phyloP scores from a whole-genome alignment of 2,329 filamentous ascomycete genomes.

The Orbilia oligospora region DNA sequence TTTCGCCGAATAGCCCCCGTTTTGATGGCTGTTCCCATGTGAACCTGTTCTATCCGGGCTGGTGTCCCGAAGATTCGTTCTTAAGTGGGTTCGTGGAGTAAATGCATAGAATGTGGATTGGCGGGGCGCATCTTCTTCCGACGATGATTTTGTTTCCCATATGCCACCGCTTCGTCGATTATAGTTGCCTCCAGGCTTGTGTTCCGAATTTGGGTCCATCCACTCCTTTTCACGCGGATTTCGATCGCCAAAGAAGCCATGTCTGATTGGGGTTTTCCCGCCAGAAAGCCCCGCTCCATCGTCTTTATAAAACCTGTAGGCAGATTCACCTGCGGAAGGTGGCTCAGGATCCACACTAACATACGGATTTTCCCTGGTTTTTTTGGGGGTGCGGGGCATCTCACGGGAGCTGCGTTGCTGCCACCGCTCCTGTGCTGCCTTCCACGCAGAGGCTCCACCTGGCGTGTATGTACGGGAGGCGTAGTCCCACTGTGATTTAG shows the following conservation, averaged over 20 bases:
- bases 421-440: slow-evolving; percentile 48
- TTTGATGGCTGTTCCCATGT: slow-evolving; percentile 14
- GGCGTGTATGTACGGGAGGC: slow-evolving; percentile 38
- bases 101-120: slow-evolving; percentile 54
- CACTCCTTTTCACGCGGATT: slow-evolving; percentile 59
- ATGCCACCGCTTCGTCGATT: slow-evolving; percentile 30
- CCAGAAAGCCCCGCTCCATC: background rate
- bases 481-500: slow-evolving; percentile 55
- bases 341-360: slow-evolving; percentile 31
- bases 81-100: slow-evolving; percentile 48
- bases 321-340: slow-evolving; percentile 12
- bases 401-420: slow-evolving; percentile 44
- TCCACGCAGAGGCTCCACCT: slow-evolving; percentile 45
- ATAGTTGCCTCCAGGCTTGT: slow-evolving; percentile 21
- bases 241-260: slow-evolving; percentile 53
- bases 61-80: slow-evolving; percentile 45
- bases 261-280: slow-evolving; percentile 33
- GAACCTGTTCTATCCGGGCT: slow-evolving; percentile 36
- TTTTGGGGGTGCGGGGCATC: slow-evolving; percentile 54
- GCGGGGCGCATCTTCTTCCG: slow-evolving; percentile 43
- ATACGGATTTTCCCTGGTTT: slow-evolving; percentile 60
- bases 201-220: slow-evolving; percentile 48
- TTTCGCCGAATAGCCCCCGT: slow-evolving; percentile 23
- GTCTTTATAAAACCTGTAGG: slow-evolving; percentile 24
- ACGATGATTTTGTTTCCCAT: slow-evolving; percentile 54